These are phyloP conservation scores for Sugiyamaella mastotermitis DNA, from an alignment of 805 yeast genomes.

Conservation along the genomic window DNA sequence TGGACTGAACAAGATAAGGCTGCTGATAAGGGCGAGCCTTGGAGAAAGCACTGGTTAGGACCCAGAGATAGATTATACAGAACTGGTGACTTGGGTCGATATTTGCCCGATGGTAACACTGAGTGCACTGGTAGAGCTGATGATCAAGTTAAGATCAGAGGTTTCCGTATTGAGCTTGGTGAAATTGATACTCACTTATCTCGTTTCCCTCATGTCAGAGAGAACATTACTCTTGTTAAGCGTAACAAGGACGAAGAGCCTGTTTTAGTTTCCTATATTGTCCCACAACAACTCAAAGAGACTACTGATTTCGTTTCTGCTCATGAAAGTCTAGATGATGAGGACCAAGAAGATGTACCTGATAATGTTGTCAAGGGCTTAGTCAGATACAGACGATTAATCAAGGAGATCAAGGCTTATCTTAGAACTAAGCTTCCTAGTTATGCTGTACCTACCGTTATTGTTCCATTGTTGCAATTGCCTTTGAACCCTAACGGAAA, in stretches of 20 bases:
- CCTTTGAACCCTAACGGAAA: slow-evolving; percentile 98
- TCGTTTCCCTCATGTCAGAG: slow-evolving; percentile 87
- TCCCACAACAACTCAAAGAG: slow-evolving; percentile 48
- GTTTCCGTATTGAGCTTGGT: slow-evolving; percentile 96
- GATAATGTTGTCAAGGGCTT: slow-evolving; percentile 72
- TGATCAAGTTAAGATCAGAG: slow-evolving; percentile 97
- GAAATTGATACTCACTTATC: slow-evolving; percentile 97
- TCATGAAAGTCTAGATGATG: slow-evolving; percentile 31
- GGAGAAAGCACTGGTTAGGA: slow-evolving; percentile 81
- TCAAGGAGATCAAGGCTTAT: slow-evolving; percentile 74
- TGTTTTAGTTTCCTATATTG: slow-evolving; percentile 82
- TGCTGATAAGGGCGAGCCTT: slow-evolving; percentile 37
- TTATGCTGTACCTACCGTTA: slow-evolving; percentile 87
- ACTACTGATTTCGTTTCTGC: slow-evolving; percentile 36
- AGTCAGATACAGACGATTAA: slow-evolving; percentile 65
- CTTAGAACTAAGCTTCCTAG: slow-evolving; percentile 85
- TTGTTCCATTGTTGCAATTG: slow-evolving; percentile 77
- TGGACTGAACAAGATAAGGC: slow-evolving; percentile 51
- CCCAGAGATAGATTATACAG: slow-evolving; percentile 94
- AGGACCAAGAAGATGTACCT: slow-evolving; percentile 35
- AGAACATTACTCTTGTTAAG: slow-evolving; percentile 85
- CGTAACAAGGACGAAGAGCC: slow-evolving; percentile 93
- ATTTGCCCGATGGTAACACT: slow-evolving; percentile 93
- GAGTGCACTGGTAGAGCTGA: slow-evolving; percentile 99
- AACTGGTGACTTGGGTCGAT: slow-evolving; percentile 96